Conservation (phyloP, 352 stramenopile genomes). For the Phytophthora lateralis region DNA sequence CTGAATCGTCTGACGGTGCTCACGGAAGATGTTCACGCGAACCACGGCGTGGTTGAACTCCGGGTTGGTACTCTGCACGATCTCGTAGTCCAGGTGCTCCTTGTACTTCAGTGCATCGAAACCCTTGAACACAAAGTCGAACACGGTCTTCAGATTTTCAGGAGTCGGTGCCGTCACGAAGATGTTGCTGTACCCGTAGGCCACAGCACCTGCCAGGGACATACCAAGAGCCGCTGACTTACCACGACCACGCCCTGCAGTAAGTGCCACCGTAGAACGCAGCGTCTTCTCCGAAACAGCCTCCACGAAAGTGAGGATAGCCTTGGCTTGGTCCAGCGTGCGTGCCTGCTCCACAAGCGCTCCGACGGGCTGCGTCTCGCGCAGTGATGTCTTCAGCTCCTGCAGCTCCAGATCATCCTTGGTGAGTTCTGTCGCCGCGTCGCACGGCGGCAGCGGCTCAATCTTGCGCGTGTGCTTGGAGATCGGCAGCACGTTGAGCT, state of each 20-base stretch:
- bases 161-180: slow-evolving; percentile 98
- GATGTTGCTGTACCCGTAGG: slow-evolving; percentile 94
- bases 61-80: slow-evolving; percentile 87
- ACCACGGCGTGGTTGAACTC: slow-evolving; percentile 91
- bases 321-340: slow-evolving; percentile 96
- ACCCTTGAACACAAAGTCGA: slow-evolving; percentile 98
- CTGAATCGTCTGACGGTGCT: slow-evolving; percentile 97
- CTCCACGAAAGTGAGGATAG: slow-evolving; percentile 98
- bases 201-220: slow-evolving; percentile 77
- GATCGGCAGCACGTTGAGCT: slow-evolving; percentile 99
- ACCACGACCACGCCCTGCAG: slow-evolving; percentile 89
- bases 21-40: slow-evolving; percentile 97
- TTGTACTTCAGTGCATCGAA: slow-evolving; percentile 93
- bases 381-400: slow-evolving; percentile 95
- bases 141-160: slow-evolving; percentile 98
- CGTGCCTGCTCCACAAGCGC: slow-evolving; percentile 95
- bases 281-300: slow-evolving; percentile 97
- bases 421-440: slow-evolving; percentile 59
- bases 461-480: slow-evolving; percentile 93
- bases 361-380: slow-evolving; percentile 95
- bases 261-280: slow-evolving; percentile 95
- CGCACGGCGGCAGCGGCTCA: slow-evolving; percentile 73
- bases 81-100: slow-evolving; percentile 99
- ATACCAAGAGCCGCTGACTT: slow-evolving; percentile 99
- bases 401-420: slow-evolving; percentile 91